Conservation (phyloP, 2,329 filamentous ascomycete species). For the Metarhizium sp. region DNA sequence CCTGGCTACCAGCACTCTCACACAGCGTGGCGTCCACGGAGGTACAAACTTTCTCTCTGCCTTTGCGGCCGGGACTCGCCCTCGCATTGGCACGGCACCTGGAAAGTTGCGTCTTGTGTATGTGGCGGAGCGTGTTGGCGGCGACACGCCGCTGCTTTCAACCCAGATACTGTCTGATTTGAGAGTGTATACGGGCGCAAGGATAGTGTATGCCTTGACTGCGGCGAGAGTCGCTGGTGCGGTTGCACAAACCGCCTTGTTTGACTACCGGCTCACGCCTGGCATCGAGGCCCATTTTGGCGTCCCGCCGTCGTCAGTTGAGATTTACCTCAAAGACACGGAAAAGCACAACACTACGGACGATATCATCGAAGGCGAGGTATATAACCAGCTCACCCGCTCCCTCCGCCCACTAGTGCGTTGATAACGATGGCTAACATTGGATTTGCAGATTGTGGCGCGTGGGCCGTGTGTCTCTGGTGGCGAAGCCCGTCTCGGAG, state of each 20-base stretch:
- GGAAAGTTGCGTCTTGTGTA: conserved; percentile 76
- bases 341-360: conserved; percentile 53
- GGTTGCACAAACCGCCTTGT: conserved; percentile 77
- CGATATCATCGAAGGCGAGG: conserved; percentile 52
- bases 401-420: neutral
- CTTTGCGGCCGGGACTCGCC: conserved; percentile 47
- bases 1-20: conserved; percentile 60
- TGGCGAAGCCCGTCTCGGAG: conserved; percentile 52
- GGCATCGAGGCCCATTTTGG: conserved; percentile 59
- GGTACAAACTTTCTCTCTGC: conserved; percentile 41
- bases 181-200: conserved; percentile 68
- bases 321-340: conserved; percentile 63
- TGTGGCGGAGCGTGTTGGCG: conserved; percentile 62
- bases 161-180: conserved; percentile 68
- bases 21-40: conserved; percentile 61
- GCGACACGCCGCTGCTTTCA: conserved; percentile 53
- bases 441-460: conserved; percentile 51
- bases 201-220: conserved; percentile 78
- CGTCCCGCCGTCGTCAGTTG: conserved; percentile 67
- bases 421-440: neutral
- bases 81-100: conserved; percentile 49
- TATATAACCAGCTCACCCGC: conserved; percentile 25
- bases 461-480: conserved; percentile 66
- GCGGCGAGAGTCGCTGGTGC: conserved; percentile 78
- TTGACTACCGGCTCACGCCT: conserved; percentile 64